These are phyloP conservation scores for Babesia bovis DNA, from an alignment of 169 alveolate species.

Conservation along the genomic window DNA sequence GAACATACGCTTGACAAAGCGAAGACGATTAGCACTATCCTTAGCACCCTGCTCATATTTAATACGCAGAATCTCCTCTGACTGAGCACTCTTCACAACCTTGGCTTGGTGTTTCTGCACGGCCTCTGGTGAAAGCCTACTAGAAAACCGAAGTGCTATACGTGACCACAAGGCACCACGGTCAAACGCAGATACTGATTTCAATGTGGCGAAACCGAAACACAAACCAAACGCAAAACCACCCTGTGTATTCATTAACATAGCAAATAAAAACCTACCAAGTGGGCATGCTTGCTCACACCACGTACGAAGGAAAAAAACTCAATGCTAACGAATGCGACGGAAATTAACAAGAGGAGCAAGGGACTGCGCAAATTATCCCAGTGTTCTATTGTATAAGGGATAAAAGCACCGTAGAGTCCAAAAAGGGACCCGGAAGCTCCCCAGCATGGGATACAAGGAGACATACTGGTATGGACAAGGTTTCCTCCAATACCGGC, in stretches of 20 bases:
- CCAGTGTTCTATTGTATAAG: constrained; percentile 82
- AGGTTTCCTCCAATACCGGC: constrained; percentile 81
- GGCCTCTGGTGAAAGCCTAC: neutral
- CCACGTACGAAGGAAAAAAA: neutral
- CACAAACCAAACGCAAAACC: constrained; percentile 79
- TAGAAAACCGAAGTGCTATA: neutral
- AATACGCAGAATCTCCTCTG: constrained; percentile 23
- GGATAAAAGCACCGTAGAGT: constrained; percentile 82
- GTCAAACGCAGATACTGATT: constrained; percentile 73
- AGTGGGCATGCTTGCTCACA: constrained; percentile 7
- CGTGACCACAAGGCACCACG: constrained; percentile 61
- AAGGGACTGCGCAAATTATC: constrained; percentile 77
- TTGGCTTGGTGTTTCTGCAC: neutral
- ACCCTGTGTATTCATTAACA: constrained; percentile 44
- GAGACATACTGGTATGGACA: constrained; percentile 79
- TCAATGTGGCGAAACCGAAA: constrained; percentile 76
- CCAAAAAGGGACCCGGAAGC: constrained; percentile 89
- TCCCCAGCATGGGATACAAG: constrained; percentile 84
- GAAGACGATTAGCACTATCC: neutral
- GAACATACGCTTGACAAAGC: neutral
- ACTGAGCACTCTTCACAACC: neutral
- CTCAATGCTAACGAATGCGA: constrained; percentile 35
- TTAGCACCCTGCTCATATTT: constrained; percentile 23
- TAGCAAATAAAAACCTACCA: constrained; percentile 9
- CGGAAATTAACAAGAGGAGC: constrained; percentile 63